Evolutionary conservation across 1,284 basidiomycete genomes (phyloP).

Genomic region (Ustilago sp.): DNA sequence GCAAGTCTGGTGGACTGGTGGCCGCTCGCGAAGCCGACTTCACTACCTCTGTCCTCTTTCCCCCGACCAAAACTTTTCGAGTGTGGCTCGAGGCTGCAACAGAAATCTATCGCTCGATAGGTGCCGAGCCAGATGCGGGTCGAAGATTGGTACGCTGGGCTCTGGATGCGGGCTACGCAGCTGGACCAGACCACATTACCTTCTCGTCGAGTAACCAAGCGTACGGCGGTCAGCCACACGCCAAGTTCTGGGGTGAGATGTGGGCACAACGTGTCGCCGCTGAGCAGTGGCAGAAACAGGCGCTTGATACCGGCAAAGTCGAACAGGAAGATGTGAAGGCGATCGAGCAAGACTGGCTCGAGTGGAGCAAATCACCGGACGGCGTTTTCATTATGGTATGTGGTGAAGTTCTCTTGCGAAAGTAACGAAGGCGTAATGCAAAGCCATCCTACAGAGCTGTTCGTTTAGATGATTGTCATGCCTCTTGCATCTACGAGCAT

Average conservation of each 20-base stretch:
- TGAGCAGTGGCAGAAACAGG: constrained; percentile 34
- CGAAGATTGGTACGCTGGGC: constrained; percentile 40
- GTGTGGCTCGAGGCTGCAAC: constrained; percentile 18
- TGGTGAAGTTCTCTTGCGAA: constrained; percentile 40
- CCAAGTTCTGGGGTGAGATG: constrained; percentile 42
- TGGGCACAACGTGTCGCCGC: constrained; percentile 26
- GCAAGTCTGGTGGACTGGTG: constrained; percentile 35
- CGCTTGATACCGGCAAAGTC: constrained; percentile 21
- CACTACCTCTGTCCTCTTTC: constrained; percentile 17
- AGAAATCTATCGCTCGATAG: constrained; percentile 28
- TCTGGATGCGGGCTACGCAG: constrained; percentile 26
- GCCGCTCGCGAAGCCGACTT: constrained; percentile 38
- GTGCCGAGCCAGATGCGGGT: constrained; percentile 39
- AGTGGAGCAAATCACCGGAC: constrained; percentile 26
- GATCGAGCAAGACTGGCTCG: constrained; percentile 24
- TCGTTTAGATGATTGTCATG: too few relatives aligned
- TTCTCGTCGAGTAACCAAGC: constrained; percentile 39
- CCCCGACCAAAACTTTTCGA: constrained; percentile 12
- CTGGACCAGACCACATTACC: constrained; percentile 15
- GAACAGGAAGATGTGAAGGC: constrained; percentile 14
- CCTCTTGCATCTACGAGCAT: too few relatives aligned
- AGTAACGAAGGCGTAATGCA: not conserved
- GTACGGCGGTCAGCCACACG: constrained; percentile 29
- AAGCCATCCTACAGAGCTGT: not conserved
- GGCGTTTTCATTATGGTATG: constrained; percentile 34